Evolutionary conservation across 2,329 filamentous ascomycete genomes (phyloP), one percentile per base, ranked within the genome.

Genomic region (Colletotrichum limetticola): DNA sequence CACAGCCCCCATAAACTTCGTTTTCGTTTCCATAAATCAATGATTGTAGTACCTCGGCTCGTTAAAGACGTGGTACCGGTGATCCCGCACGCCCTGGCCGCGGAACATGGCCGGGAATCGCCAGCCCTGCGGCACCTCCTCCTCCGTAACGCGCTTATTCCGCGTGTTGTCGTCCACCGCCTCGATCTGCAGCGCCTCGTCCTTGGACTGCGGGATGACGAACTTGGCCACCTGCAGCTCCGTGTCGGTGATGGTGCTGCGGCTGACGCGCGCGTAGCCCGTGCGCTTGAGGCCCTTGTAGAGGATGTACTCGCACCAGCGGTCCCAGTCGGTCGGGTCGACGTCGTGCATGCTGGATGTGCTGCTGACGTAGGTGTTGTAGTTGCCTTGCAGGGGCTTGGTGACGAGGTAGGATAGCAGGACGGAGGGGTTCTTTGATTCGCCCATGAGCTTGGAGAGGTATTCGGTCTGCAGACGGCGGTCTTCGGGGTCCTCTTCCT

Each of bases 281-380:
- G 93, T 92, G 74, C 96, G 90, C 83, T 92, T 92, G 74, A 99
- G 84, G 14, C 92, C 92, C 87, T 98, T 98, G 88, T 95, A 99
- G 30, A 99, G 86, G 76, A 99, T 98, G 83, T 99, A 99, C 86
- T 99, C 96, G 86, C 97, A 99, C 97, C 97, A 99, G 68, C 97
- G 88, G 82, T 99, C 97, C 95, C 95, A 98, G 81, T 99, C 97
- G 3, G 88, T 92, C 0, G 92, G 90, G 79, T 99, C 97, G 62
- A 99, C 97, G 79, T 99, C 97, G 79, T 94, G 92, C 97, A 99
- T 99, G 11, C 95, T 94, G 71, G 94, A 97, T 71, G 86, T 86
- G 66, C 95, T 89, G 69, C 94, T 94, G 28, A 98, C 97, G 78
- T 97, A 98, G 0, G 92, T 98, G 81, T 98, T 96, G 86, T 99